phyloP scores from a whole-genome alignment of 2,329 filamentous ascomycete genomes.

The Ilyonectria sp. region DNA sequence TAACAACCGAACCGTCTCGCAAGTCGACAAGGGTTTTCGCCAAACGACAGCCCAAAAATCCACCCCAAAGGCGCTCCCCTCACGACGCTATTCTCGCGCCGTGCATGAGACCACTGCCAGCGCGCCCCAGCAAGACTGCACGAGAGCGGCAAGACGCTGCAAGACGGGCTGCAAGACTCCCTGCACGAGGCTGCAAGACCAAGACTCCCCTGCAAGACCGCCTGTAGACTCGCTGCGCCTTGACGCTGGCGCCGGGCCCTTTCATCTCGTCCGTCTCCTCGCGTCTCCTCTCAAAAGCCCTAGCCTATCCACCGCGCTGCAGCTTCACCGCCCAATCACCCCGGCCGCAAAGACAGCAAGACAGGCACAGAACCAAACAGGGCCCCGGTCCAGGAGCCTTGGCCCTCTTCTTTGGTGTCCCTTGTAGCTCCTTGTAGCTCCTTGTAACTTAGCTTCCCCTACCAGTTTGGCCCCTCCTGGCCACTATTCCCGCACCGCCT shows the following conservation, averaged over 20 bases:
- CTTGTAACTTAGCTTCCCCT: constrained; percentile 3
- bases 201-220: not conserved
- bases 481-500: constrained; percentile 29
- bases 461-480: constrained; percentile 12
- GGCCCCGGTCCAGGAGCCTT: not conserved
- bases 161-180: constrained; percentile 1
- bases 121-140: constrained; percentile 21
- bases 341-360: constrained; percentile 25
- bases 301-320: constrained; percentile 25
- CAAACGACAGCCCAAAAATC: constrained; percentile 7
- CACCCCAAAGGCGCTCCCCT: constrained; percentile 17
- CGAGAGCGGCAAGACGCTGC: not conserved
- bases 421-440: not conserved
- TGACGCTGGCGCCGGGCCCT: constrained; percentile 19
- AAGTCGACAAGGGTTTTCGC: constrained; percentile 1
- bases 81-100: constrained; percentile 43
- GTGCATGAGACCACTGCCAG: constrained; percentile 47
- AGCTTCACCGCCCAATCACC: constrained; percentile 48
- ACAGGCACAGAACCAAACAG: constrained; percentile 21
- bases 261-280: constrained; percentile 5
- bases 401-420: not conserved
- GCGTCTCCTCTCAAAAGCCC: constrained; percentile 5
- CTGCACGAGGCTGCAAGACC: too few relatives aligned
- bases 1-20: not conserved
- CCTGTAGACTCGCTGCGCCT: constrained; percentile 24